Conservation (phyloP, 148 eudicot genomes). For the Amaranthus hypochondriacus region DNA sequence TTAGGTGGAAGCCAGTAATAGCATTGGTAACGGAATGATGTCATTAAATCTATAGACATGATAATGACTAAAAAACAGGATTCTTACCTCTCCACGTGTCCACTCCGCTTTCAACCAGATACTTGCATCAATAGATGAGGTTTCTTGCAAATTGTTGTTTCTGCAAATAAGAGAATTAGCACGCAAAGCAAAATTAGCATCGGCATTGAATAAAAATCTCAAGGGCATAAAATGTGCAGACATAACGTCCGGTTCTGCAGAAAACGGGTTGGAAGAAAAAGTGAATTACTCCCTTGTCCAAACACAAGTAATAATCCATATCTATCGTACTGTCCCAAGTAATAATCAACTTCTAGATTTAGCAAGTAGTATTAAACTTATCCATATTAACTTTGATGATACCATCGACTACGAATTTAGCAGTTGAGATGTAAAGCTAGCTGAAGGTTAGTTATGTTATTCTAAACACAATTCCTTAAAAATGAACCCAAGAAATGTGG, state of each 20-base stretch:
- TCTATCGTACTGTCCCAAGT: too few relatives aligned
- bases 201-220: not conserved
- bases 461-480: too few relatives aligned
- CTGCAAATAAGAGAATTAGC: slow-evolving; percentile 30
- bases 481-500: too few relatives aligned
- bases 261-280: not conserved
- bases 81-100: slow-evolving; percentile 69
- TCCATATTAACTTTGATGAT: too few relatives aligned
- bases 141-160: slow-evolving; percentile 28
- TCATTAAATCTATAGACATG: not conserved
- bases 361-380: too few relatives aligned
- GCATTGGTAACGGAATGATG: too few relatives aligned
- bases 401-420: too few relatives aligned
- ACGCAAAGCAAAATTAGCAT: not conserved
- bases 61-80: not conserved
- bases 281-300: not conserved
- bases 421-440: too few relatives aligned
- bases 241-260: not conserved
- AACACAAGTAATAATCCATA: too few relatives aligned
- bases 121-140: slow-evolving; percentile 36
- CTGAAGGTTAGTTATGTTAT: too few relatives aligned
- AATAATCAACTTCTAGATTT: too few relatives aligned
- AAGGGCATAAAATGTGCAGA: not conserved
- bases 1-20: too few relatives aligned
- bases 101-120: slow-evolving; percentile 76